Evolutionary conservation across 495 filamentous ascomycete genomes (phyloP).

Genomic region (Hapsidospora chrysogenum): DNA sequence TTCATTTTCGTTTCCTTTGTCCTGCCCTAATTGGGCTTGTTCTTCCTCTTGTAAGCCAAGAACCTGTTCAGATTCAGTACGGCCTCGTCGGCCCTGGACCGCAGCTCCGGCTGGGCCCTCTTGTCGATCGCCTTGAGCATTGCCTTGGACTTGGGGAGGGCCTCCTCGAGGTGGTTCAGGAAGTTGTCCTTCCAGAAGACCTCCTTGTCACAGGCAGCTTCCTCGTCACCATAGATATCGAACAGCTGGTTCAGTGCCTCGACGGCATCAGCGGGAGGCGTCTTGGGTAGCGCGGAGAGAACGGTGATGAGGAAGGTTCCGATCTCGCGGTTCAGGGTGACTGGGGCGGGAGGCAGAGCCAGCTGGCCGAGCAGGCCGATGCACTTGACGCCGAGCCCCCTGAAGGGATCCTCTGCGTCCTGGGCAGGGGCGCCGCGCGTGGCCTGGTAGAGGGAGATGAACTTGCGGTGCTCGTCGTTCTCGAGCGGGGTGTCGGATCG

Average conservation of each 20-base stretch:
- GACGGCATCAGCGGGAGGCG: slow-evolving; percentile 30
- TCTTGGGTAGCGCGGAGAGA: slow-evolving; percentile 23
- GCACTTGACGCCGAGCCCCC: slow-evolving; percentile 38
- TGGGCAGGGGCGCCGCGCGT: slow-evolving; percentile 18
- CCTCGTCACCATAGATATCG: slow-evolving; percentile 44
- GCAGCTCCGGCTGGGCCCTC: slow-evolving; percentile 30
- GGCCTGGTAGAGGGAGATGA: slow-evolving; percentile 42
- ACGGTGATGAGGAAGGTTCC: slow-evolving; percentile 41
- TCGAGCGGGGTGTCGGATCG: slow-evolving; percentile 16
- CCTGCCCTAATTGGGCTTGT: slow-evolving; percentile 11
- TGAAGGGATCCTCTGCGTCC: slow-evolving; percentile 25
- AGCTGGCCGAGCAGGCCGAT: slow-evolving; percentile 43
- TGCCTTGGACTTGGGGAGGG: slow-evolving; percentile 28
- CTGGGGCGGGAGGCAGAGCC: slow-evolving; percentile 26
- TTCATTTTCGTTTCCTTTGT: no score
- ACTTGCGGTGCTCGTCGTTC: slow-evolving; percentile 33
- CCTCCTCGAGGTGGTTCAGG: slow-evolving; percentile 35
- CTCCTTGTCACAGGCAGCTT: slow-evolving; percentile 32
- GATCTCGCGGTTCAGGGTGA: slow-evolving; percentile 34
- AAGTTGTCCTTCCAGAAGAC: slow-evolving; percentile 46
- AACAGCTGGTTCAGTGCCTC: slow-evolving; percentile 44
- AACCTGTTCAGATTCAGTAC: slow-evolving; percentile 38
- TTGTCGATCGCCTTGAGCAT: slow-evolving; percentile 40
- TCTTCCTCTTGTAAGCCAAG: slow-evolving; percentile 41
- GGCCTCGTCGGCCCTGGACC: slow-evolving; percentile 37